phyloP scores from a whole-genome alignment of 768 basidiomycete species.

The Mycena chlorophos region DNA sequence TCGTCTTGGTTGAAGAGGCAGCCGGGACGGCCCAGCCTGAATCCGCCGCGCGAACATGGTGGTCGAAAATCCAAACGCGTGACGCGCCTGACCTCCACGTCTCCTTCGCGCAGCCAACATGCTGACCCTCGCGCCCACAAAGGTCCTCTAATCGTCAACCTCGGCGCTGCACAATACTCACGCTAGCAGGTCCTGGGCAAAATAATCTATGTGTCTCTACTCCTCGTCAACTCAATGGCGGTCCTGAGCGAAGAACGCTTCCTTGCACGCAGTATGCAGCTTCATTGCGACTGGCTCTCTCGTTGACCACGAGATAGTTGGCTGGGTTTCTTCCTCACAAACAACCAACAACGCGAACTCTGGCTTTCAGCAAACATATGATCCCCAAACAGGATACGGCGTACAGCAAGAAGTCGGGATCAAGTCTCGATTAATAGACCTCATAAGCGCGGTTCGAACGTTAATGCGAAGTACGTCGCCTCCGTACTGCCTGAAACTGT shows the following conservation, averaged over 20 bases:
- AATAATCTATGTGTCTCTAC: conserved; percentile 81
- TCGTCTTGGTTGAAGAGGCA: conserved; percentile 42
- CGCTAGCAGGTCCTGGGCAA: no score
- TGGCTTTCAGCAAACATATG: conserved; percentile 67
- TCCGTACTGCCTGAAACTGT: background rate
- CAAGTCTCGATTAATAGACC: conserved; percentile 84
- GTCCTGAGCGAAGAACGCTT: conserved; percentile 96
- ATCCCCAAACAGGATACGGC: conserved; percentile 57
- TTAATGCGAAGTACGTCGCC: conserved; percentile 89
- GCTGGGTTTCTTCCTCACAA: conserved; percentile 79
- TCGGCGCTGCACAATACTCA: no score
- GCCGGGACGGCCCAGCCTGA: conserved; percentile 24
- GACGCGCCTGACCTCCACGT: conserved; percentile 7
- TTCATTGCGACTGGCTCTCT: conserved; percentile 2
- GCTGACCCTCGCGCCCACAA: conserved; percentile 18
- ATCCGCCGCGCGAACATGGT: conserved; percentile 26
- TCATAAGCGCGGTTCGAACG: conserved; percentile 93
- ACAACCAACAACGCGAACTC: conserved; percentile 57
- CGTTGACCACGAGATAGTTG: conserved; percentile 56
- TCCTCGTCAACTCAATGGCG: conserved; percentile 92
- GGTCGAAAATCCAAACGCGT: conserved; percentile 19
- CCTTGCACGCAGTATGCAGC: conserved; percentile 78
- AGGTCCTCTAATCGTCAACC: no score
- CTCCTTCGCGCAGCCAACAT: conserved; percentile 10
- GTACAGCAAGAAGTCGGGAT: conserved; percentile 60